Evolutionary conservation across 257 asterid genomes (phyloP).

Genomic region (Striga asiatica): DNA sequence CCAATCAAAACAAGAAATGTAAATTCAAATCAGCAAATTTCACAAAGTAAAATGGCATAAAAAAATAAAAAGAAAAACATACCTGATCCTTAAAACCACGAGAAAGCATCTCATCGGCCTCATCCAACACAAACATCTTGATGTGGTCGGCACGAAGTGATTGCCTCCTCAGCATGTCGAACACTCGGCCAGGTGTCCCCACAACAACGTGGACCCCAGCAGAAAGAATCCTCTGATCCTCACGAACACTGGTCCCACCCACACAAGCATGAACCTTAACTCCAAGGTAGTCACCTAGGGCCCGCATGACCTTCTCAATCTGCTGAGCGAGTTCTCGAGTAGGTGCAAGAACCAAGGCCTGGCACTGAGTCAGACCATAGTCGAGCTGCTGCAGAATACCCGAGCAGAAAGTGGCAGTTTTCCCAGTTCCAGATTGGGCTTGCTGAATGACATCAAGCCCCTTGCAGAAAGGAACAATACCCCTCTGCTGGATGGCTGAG

Average conservation of each 20-base stretch:
- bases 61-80: neutral
- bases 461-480: conserved; percentile 69
- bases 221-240: neutral
- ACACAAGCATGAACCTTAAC: conserved; percentile 47
- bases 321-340: conserved; percentile 46
- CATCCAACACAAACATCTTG: neutral
- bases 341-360: conserved; percentile 43
- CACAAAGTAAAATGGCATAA: neutral
- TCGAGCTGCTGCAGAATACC: conserved; percentile 40
- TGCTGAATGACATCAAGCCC: conserved; percentile 41
- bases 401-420: conserved; percentile 51
- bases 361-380: conserved; percentile 28
- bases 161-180: neutral
- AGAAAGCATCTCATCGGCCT: neutral
- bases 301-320: conserved; percentile 45
- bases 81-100: neutral
- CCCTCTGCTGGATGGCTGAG: conserved; percentile 87
- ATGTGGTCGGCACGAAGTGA: neutral
- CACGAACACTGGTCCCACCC: conserved; percentile 15
- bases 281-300: conserved; percentile 39
- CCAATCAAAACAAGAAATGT: neutral
- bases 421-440: conserved; percentile 55
- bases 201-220: neutral
- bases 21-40: neutral
- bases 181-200: neutral